Conservation (phyloP, 2,329 filamentous ascomycete genomes). For the Stemphylium lycopersici region DNA sequence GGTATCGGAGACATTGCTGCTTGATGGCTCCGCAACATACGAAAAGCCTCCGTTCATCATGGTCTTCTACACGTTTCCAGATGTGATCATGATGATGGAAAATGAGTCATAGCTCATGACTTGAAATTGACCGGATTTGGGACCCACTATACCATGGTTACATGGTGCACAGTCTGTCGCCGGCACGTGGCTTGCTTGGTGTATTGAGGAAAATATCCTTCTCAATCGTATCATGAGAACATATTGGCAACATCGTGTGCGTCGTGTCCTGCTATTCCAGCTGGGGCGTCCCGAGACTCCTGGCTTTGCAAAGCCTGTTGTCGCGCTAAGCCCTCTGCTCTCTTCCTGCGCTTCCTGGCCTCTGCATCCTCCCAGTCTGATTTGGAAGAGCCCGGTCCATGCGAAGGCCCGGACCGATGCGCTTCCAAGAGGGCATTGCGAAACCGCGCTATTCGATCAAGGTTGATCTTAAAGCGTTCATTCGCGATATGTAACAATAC, state of each 20-base stretch:
- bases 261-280: not conserved
- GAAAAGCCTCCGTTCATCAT: not conserved
- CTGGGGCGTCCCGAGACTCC: not conserved
- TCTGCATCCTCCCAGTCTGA: slow-evolving; percentile 52
- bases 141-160: not conserved
- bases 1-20: not conserved
- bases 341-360: slow-evolving; percentile 47
- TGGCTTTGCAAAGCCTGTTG: slow-evolving; percentile 48
- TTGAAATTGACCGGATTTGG: not conserved
- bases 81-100: not conserved
- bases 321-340: slow-evolving; percentile 56
- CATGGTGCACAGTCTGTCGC: not conserved
- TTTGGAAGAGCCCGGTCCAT: slow-evolving; percentile 9
- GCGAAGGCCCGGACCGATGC: slow-evolving; percentile 6
- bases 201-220: not conserved
- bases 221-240: not conserved
- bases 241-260: not conserved
- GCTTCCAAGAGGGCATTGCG: slow-evolving; percentile 55
- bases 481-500: slow-evolving; percentile 74
- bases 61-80: no score
- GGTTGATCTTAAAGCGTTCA: slow-evolving; percentile 74
- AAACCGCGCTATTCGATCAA: slow-evolving; percentile 71
- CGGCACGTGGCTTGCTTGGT: not conserved
- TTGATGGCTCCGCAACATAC: not conserved
- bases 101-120: not conserved